These are phyloP conservation scores for Vachellia collinsii DNA, from an alignment of 306 rosid genomes.

Conservation along the genomic window DNA sequence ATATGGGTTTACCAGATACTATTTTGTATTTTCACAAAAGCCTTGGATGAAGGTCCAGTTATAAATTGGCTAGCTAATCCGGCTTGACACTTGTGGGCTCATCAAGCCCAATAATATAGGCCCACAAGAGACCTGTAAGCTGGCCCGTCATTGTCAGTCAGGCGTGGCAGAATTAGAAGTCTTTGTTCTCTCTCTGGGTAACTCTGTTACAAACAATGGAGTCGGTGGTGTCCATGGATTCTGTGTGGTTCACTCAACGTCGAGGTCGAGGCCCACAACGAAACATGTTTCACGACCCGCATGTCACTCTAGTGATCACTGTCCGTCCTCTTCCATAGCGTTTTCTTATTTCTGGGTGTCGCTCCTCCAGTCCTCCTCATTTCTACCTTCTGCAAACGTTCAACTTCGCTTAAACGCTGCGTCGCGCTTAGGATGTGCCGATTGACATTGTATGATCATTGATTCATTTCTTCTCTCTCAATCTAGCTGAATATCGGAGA, in stretches of 20 bases:
- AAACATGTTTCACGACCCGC: conserved; percentile 30
- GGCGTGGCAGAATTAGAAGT: not conserved
- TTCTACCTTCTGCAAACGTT: conserved; percentile 9
- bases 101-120: not conserved
- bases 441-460: not conserved
- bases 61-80: not conserved
- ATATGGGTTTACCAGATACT: too few species aligned
- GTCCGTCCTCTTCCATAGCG: conserved; percentile 13
- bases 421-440: conserved; percentile 8
- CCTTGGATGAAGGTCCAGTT: too few species aligned
- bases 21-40: not conserved
- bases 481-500: conserved; percentile 29
- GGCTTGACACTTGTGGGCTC: not conserved
- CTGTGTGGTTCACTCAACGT: conserved; percentile 12
- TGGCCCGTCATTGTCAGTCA: conserved; percentile 5
- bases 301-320: conserved; percentile 16
- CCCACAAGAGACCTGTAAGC: conserved; percentile 13
- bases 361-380: conserved; percentile 25
- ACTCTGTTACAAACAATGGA: not conserved
- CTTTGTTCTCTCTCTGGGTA: not conserved
- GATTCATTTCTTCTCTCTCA: not conserved
- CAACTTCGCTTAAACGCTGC: conserved; percentile 3
- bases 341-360: not conserved
- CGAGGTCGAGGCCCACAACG: not conserved
- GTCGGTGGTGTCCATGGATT: not conserved